These are phyloP conservation scores for Pleurotus citrinopileatus DNA, from an alignment of 768 basidiomycete species.

Conservation along the genomic window DNA sequence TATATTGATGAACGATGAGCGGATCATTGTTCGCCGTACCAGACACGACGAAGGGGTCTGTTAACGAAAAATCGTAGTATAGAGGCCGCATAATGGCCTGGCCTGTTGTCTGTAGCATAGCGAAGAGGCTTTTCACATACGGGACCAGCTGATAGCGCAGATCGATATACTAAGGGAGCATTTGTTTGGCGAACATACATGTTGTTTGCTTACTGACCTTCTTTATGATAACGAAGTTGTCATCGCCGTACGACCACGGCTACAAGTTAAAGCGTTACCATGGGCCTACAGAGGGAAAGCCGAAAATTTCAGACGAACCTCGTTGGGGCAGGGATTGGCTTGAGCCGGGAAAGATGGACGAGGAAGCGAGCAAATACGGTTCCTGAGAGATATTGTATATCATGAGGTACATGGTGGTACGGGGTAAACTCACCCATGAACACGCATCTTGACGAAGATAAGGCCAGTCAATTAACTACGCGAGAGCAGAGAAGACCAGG, in stretches of 20 bases:
- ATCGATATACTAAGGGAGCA: conserved; percentile 27
- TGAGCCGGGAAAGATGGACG: conserved; percentile 16
- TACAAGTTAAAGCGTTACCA: too few relatives aligned
- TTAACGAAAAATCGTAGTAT: conserved; percentile 29
- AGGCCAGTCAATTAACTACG: too few relatives aligned
- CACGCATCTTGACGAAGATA: conserved; percentile 22
- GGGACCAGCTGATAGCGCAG: conserved; percentile 31
- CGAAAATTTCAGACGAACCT: conserved; percentile 19
- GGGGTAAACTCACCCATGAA: conserved; percentile 24
- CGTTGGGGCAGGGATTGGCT: conserved; percentile 33
- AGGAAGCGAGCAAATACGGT: conserved; percentile 25
- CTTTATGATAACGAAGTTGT: conserved; percentile 32
- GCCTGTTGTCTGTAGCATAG: conserved; percentile 27
- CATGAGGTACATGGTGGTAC: background rate
- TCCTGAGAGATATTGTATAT: conserved; percentile 15
- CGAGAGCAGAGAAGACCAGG: too few relatives aligned
- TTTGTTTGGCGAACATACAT: background rate
- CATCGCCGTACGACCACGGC: conserved; percentile 35
- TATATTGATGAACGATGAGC: conserved; percentile 27
- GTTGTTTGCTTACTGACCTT: conserved; percentile 16
- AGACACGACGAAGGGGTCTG: conserved; percentile 23
- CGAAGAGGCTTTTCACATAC: conserved; percentile 29
- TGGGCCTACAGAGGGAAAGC: too few relatives aligned
- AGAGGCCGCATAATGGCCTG: conserved; percentile 29
- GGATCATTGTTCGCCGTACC: conserved; percentile 27